These are phyloP conservation scores for Capniomyces stellatus DNA, from an alignment of 371 early-diverging fungal genomes.

Conservation along the genomic window DNA sequence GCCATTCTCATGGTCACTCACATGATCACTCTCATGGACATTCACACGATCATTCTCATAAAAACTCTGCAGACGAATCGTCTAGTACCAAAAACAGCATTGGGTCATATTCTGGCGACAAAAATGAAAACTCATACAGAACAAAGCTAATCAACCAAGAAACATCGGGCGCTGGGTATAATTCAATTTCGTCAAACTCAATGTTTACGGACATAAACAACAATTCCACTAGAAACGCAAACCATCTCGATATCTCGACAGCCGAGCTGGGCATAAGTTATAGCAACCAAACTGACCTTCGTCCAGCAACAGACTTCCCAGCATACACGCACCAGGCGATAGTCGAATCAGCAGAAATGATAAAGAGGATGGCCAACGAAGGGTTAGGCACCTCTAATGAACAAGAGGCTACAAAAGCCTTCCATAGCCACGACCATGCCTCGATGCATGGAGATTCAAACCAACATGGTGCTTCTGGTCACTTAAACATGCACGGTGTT, in stretches of 20 bases:
- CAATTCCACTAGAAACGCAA: no score
- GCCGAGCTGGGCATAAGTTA: no score
- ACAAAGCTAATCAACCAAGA: no score
- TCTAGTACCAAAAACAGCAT: no score
- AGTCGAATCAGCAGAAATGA: slow-evolving; percentile 16
- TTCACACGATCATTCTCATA: slow-evolving; percentile 15
- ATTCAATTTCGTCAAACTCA: no score
- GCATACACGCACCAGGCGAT: slow-evolving; percentile 24
- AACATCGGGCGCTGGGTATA: no score
- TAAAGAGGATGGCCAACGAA: slow-evolving; percentile 6
- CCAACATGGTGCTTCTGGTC: slow-evolving; percentile 15
- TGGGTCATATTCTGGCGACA: no score
- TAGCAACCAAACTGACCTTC: no score
- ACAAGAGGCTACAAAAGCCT: not conserved
- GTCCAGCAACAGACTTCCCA: slow-evolving; percentile 15
- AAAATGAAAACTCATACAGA: no score
- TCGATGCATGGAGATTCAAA: not conserved
- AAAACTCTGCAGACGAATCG: no score
- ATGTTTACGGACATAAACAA: no score
- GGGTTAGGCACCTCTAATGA: not conserved
- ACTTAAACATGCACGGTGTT: slow-evolving; percentile 80
- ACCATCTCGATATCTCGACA: no score
- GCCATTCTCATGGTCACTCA: slow-evolving; percentile 26
- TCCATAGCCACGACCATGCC: not conserved
- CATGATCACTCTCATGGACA: slow-evolving; percentile 24